Percentiles rank a stretch among this genome's conserved stretches.
phyloP scores from a whole-genome alignment of 352 stramenopile genomes.

The Thraustochytrium aureum region DNA sequence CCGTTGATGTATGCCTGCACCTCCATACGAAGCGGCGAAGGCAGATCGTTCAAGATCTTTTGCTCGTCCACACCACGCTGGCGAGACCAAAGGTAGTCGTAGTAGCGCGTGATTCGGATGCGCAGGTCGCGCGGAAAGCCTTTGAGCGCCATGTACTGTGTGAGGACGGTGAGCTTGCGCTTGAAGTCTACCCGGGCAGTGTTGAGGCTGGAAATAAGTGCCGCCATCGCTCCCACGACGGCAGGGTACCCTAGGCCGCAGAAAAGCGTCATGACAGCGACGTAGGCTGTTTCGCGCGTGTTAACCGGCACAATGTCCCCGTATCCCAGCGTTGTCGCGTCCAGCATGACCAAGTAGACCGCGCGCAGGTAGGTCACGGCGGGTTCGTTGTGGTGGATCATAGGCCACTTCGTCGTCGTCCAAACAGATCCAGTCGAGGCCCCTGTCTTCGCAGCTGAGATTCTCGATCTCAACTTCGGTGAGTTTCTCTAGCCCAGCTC shows the following conservation, averaged over 20 bases:
- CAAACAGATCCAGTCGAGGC: constrained; percentile 46
- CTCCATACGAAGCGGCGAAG: constrained; percentile 48
- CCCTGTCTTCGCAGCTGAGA: background rate
- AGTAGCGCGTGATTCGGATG: constrained; percentile 36
- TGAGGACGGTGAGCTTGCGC: constrained; percentile 33
- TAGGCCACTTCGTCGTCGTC: constrained; percentile 27
- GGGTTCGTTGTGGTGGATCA: constrained; percentile 13
- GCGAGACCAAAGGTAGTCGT: constrained; percentile 53
- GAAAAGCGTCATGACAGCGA: constrained; percentile 58
- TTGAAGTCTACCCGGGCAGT: constrained; percentile 44
- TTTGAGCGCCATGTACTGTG: constrained; percentile 51
- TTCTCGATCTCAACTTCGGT: background rate
- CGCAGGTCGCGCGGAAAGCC: constrained; percentile 21
- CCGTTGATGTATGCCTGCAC: constrained; percentile 56
- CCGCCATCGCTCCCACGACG: constrained; percentile 52
- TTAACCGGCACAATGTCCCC: constrained; percentile 56
- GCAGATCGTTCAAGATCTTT: constrained; percentile 48
- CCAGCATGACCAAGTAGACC: constrained; percentile 58
- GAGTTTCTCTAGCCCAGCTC: no score
- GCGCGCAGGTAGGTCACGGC: constrained; percentile 44
- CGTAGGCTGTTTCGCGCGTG: constrained; percentile 41
- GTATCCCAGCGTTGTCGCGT: constrained; percentile 59
- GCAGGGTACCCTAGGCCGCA: constrained; percentile 53
- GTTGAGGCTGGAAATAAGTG: constrained; percentile 52
- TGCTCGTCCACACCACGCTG: constrained; percentile 54